Conservation (phyloP, 2,329 filamentous ascomycete genomes). For the Aspergillus brunneoviolaceus region DNA sequence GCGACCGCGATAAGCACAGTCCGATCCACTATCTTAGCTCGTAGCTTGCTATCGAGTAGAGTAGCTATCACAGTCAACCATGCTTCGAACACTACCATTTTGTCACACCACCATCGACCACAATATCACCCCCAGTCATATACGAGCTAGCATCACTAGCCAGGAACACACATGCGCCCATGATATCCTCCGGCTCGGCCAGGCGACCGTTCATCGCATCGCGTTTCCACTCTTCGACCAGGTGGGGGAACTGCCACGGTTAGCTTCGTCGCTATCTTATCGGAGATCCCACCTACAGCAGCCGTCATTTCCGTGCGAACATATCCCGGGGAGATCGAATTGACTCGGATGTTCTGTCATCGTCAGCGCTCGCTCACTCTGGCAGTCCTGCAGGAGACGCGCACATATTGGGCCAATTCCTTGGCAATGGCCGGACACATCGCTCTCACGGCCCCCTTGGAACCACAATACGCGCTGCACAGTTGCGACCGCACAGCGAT, state of each 20-base stretch:
- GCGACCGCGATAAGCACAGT: background rate
- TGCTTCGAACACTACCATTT: slow-evolving; percentile 33
- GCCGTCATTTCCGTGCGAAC: slow-evolving; percentile 37
- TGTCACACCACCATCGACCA: slow-evolving; percentile 47
- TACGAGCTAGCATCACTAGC: slow-evolving; percentile 51
- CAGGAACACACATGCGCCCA: slow-evolving; percentile 50
- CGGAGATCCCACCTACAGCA: slow-evolving; percentile 21
- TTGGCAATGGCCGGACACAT: slow-evolving; percentile 52
- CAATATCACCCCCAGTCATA: slow-evolving; percentile 48
- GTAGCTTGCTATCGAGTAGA: too few species aligned
- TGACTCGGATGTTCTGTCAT: slow-evolving; percentile 42
- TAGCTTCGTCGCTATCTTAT: background rate
- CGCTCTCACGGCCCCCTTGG: slow-evolving; percentile 49
- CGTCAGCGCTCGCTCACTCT: background rate
- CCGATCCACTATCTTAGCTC: too few species aligned
- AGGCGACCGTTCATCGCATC: slow-evolving; percentile 51
- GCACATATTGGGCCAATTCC: slow-evolving; percentile 42
- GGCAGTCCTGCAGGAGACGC: background rate
- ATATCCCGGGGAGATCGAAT: slow-evolving; percentile 45
- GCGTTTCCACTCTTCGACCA: slow-evolving; percentile 51
- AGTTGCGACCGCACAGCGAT: slow-evolving; percentile 53
- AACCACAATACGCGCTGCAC: slow-evolving; percentile 50
- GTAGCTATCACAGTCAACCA: too few species aligned
- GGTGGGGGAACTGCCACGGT: slow-evolving; percentile 42
- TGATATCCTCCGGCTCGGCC: slow-evolving; percentile 52